phyloP scores from a whole-genome alignment of 2,329 filamentous ascomycete genomes.

The Fusarium sp. region DNA sequence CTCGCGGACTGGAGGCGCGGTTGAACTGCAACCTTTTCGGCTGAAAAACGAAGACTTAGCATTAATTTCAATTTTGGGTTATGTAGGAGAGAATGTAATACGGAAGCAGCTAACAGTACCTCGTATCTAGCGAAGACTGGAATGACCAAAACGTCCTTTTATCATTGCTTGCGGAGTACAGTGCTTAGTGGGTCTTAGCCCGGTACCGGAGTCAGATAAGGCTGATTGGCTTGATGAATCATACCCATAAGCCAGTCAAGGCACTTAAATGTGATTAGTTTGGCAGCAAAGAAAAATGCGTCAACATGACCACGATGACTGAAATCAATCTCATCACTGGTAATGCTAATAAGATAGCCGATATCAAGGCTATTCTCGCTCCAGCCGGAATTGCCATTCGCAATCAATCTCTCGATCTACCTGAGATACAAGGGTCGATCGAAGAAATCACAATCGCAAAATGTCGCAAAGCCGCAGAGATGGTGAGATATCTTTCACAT shows the following conservation, averaged over 20 bases:
- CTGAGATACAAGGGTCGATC: neutral
- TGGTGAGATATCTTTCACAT: neutral
- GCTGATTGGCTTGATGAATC: neutral
- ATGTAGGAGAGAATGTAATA: no score
- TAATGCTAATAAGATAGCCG: neutral
- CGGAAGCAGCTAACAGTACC: no score
- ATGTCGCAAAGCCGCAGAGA: neutral
- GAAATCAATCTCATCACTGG: neutral
- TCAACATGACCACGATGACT: neutral
- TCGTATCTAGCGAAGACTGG: no score
- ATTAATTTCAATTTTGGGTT: no score
- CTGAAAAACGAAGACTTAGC: no score
- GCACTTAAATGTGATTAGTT: fast-evolving
- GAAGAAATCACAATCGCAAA: neutral
- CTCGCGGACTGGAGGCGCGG: no score
- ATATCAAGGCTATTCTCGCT: neutral
- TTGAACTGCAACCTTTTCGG: no score
- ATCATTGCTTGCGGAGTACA: neutral
- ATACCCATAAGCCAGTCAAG: neutral
- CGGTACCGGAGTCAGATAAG: neutral
- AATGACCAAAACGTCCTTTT: no score
- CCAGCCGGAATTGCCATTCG: neutral
- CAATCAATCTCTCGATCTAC: neutral
- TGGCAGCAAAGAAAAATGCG: neutral
- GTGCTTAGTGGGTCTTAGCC: neutral